Evolutionary conservation across 2,329 filamentous ascomycete species (phyloP), one percentile per base, ranked within the genome.

Genomic region (Thermoascus crustaceus): DNA sequence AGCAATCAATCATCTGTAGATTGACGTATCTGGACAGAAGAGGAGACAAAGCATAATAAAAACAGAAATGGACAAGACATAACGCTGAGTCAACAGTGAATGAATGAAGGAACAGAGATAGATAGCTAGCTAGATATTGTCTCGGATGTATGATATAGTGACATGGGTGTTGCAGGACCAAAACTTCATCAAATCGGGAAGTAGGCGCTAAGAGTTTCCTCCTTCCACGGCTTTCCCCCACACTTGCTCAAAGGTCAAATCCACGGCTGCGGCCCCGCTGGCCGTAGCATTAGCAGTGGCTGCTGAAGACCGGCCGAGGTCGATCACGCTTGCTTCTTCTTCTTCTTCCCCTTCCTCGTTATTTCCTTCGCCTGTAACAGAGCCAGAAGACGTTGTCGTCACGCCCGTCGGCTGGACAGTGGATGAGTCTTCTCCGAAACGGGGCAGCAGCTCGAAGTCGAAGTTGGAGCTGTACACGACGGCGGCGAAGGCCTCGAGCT

Each of bases 381-480:
- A 39, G 3, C 40, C 40, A 11, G 49, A 48, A 3, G 50, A 47
- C 5, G 46, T 38, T 7, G 36, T 40, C n/a, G 33, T 31, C 9
- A 29, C 16, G 11, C 38, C 42, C 14, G 10, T 42, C 9, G 41
- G 38, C 17, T 40, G 13, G 27, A 36, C 24, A 19, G 36, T 38
- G 11, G 34, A 36, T 20, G 46, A 49, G n/a, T n/a, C 7, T 40
- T 30, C 7, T 35, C 52, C 9, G 53, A 42, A 13, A 49, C 49
- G 2, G 53, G 42, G n/a, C n/a, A n/a, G n/a, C 11, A 57, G 39
- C 37, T 60, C 53, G 4, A 57, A 45, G 30, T 67, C 60, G 36
- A 68, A 62, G 42, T 69, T 67, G 14, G 63, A 67, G 38, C 64
- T 67, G 40, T 68, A 69, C n/a, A 69, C 61, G 11, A 69, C 64